These are phyloP conservation scores for Melanogaster broomeanus DNA, from an alignment of 768 basidiomycete species.

Conservation along the genomic window DNA sequence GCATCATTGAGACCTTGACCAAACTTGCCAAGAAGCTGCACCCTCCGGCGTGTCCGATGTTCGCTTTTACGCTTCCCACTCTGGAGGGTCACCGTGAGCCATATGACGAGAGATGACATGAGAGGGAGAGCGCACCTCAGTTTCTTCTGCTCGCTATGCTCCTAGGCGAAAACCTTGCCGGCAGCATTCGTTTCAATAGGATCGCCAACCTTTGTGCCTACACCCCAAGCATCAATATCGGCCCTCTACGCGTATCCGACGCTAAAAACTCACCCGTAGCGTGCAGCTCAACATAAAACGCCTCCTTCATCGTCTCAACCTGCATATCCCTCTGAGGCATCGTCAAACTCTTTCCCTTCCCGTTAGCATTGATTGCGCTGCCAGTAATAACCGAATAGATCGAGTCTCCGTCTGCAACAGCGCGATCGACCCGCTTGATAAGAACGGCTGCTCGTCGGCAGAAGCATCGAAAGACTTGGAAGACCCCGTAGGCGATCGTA, in stretches of 20 bases:
- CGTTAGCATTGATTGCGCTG: constrained; percentile 35
- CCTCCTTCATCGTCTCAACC: constrained; percentile 33
- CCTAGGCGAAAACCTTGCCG: constrained; percentile 35
- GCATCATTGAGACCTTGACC: constrained; percentile 34
- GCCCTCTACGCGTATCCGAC: not conserved
- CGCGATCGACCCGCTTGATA: constrained; percentile 35
- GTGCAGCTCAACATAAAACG: constrained; percentile 50
- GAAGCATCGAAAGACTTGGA: constrained; percentile 34
- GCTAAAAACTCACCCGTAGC: constrained; percentile 39
- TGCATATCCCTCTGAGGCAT: constrained; percentile 37
- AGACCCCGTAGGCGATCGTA: constrained; percentile 34
- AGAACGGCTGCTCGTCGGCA: constrained; percentile 35
- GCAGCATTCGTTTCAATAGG: constrained; percentile 53
- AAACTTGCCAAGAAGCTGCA: constrained; percentile 37
- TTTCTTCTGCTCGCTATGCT: constrained; percentile 13
- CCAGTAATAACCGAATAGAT: constrained; percentile 34
- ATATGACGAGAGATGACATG: not conserved
- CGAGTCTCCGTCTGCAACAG: constrained; percentile 30
- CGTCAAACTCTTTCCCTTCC: constrained; percentile 35
- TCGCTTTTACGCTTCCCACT: constrained; percentile 29
- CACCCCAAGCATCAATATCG: constrained; percentile 1
- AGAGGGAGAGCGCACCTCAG: constrained; percentile 13
- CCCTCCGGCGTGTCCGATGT: constrained; percentile 28
- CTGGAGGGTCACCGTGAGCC: constrained; percentile 4
- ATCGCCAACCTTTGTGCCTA: constrained; percentile 46